Percentiles rank a stretch among this genome's conserved stretches.
Evolutionary conservation across 192 early-diverging fungal species (phyloP).

Genomic region (Coemansia sp.): DNA sequence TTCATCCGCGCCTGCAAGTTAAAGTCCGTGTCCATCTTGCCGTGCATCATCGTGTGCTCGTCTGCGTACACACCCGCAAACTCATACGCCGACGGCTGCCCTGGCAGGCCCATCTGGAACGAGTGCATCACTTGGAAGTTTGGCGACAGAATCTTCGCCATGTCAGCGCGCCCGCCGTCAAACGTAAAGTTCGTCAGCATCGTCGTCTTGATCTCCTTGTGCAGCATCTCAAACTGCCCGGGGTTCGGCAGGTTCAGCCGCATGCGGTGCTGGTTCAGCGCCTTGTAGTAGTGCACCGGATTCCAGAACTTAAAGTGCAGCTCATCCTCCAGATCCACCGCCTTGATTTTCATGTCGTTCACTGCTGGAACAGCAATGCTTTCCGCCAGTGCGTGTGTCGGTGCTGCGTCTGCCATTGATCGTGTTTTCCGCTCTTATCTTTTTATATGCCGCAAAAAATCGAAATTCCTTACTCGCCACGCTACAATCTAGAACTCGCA

Average conservation of each 20-base stretch:
- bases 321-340: slow-evolving; percentile 39
- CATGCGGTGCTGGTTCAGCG: slow-evolving; percentile 51
- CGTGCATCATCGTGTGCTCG: slow-evolving; percentile 82
- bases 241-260: slow-evolving; percentile 49
- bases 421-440: background rate
- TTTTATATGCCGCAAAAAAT: background rate
- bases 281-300: slow-evolving; percentile 47
- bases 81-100: slow-evolving; percentile 83
- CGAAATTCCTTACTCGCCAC: background rate
- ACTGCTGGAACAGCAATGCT: slow-evolving; percentile 18
- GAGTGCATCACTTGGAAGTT: slow-evolving; percentile 96
- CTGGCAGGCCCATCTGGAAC: slow-evolving; percentile 81
- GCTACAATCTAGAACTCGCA: background rate
- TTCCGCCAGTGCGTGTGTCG: slow-evolving; percentile 11
- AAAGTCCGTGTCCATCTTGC: slow-evolving; percentile 91
- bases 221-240: slow-evolving; percentile 46
- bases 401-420: slow-evolving; percentile 32
- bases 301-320: slow-evolving; percentile 58
- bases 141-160: slow-evolving; percentile 87
- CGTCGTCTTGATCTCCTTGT: slow-evolving; percentile 57
- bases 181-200: slow-evolving; percentile 87
- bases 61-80: slow-evolving; percentile 87
- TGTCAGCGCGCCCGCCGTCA: slow-evolving; percentile 93
- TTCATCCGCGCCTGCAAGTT: slow-evolving; percentile 80
- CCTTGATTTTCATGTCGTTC: slow-evolving; percentile 28